Conservation (phyloP, 495 filamentous ascomycete genomes). For the Talaromyces borbonicus region DNA sequence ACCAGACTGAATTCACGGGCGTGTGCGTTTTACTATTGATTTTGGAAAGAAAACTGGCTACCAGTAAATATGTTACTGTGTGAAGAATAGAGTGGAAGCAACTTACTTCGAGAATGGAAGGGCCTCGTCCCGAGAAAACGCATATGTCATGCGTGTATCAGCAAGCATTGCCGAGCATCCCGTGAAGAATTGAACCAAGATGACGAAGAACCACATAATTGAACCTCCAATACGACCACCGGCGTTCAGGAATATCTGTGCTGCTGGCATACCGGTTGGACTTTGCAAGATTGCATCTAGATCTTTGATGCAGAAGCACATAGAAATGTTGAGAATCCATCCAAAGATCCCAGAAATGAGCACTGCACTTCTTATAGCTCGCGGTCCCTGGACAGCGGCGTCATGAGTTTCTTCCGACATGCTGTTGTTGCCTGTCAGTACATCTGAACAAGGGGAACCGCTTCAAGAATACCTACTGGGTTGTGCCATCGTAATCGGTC, state of each 20-base stretch:
- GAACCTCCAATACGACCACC: constrained; percentile 51
- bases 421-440: constrained; percentile 17
- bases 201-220: constrained; percentile 59
- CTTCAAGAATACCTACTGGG: constrained; percentile 39
- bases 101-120: constrained; percentile 54
- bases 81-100: neutral
- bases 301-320: constrained; percentile 61
- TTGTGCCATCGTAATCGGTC: constrained; percentile 69
- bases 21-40: constrained; percentile 50
- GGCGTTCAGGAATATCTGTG: constrained; percentile 63
- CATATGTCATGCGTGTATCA: constrained; percentile 64
- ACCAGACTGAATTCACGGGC: constrained; percentile 62
- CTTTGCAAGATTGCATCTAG: constrained; percentile 50
- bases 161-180: constrained; percentile 62
- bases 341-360: constrained; percentile 56
- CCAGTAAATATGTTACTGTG: neutral
- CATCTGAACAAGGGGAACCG: neutral
- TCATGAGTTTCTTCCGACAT: constrained; percentile 70
- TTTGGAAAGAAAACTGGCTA: constrained; percentile 42
- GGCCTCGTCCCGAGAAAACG: constrained; percentile 60
- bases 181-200: constrained; percentile 63
- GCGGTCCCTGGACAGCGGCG: constrained; percentile 54
- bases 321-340: constrained; percentile 55
- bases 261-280: constrained; percentile 56
- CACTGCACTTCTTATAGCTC: constrained; percentile 55